Conservation (phyloP, 768 basidiomycete species). For the Mrakia gelida region DNA sequence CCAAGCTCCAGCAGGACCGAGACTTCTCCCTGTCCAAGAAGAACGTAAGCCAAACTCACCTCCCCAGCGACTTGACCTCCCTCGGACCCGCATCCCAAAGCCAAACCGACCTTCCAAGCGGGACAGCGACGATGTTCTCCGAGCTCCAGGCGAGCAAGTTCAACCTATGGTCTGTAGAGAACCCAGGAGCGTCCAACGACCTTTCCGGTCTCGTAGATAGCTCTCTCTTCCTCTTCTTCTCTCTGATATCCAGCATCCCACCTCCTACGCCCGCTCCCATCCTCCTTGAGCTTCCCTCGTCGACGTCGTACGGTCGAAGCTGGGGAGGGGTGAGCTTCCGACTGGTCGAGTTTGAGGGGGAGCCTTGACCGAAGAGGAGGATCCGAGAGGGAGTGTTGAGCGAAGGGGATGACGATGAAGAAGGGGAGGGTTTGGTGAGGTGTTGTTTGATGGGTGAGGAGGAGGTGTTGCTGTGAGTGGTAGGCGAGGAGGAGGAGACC, state of each 20-base stretch:
- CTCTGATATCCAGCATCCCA: slow-evolving; percentile 10
- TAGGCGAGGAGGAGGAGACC: background rate
- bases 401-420: no score
- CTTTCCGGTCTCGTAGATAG: slow-evolving; percentile 83
- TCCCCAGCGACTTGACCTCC: slow-evolving; percentile 63
- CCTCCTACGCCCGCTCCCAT: slow-evolving; percentile 50
- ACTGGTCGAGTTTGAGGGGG: slow-evolving; percentile 64
- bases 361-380: slow-evolving; percentile 74
- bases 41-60: background rate
- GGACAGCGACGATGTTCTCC: slow-evolving; percentile 82
- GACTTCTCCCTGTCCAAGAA: background rate
- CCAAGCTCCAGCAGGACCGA: background rate
- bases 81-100: slow-evolving; percentile 92
- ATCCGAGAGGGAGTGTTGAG: slow-evolving; percentile 52
- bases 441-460: background rate
- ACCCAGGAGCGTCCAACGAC: slow-evolving; percentile 85
- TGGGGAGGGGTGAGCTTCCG: slow-evolving; percentile 61
- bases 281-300: slow-evolving; percentile 41
- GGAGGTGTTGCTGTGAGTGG: background rate
- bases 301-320: slow-evolving; percentile 47
- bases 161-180: slow-evolving; percentile 86
- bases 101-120: slow-evolving; percentile 77
- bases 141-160: slow-evolving; percentile 87
- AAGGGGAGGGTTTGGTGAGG: background rate
- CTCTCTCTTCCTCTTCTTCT: slow-evolving; percentile 60